phyloP scores from a whole-genome alignment of 1,139 yeast species.

The Pneumocystis jirovecii region DNA sequence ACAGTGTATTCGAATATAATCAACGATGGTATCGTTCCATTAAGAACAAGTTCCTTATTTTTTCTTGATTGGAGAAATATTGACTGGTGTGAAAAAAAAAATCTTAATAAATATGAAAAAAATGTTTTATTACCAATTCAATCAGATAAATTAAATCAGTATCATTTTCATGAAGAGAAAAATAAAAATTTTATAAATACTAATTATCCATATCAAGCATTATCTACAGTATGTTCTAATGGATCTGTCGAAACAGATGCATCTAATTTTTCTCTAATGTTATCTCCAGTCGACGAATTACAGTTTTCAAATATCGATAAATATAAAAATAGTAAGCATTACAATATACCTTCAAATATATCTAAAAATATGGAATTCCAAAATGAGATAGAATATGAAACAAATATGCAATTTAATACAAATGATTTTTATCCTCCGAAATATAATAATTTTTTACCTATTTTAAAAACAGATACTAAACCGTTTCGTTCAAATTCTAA shows the following conservation, averaged over 20 bases:
- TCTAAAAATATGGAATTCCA: background rate
- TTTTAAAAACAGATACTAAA: background rate
- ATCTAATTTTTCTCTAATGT: background rate
- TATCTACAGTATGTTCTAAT: background rate
- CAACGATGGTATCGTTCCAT: conserved; percentile 89
- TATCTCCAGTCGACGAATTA: background rate
- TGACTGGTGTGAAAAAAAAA: conserved; percentile 30
- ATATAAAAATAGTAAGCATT: background rate
- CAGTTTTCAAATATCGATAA: background rate
- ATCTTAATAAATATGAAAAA: conserved; percentile 25
- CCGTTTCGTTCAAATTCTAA: background rate
- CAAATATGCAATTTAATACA: background rate
- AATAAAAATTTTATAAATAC: background rate
- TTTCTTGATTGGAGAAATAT: conserved; percentile 62
- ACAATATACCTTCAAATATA: background rate
- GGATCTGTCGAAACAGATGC: background rate
- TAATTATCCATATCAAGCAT: background rate
- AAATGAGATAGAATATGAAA: background rate
- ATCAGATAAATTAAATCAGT: background rate
- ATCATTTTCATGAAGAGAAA: background rate
- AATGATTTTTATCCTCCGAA: background rate
- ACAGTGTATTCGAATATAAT: conserved; percentile 65
- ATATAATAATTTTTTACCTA: background rate
- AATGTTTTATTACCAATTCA: conserved; percentile 13
- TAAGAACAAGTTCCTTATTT: conserved; percentile 69